These are phyloP conservation scores for Mycena venus DNA, from an alignment of 768 basidiomycete species.

Conservation along the genomic window DNA sequence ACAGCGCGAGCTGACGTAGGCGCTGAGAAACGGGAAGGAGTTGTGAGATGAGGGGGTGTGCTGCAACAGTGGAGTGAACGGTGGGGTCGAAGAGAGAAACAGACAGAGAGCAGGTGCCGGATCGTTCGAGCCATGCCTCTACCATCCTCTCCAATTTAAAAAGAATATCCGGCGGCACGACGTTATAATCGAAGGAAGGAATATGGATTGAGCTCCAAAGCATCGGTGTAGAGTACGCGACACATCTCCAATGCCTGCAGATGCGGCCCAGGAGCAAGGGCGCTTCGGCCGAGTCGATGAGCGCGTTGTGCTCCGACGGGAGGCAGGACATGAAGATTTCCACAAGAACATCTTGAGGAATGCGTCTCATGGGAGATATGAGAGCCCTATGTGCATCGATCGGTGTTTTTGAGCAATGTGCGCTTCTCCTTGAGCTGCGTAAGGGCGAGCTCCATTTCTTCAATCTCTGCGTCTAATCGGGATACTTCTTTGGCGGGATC, in stretches of 20 bases:
- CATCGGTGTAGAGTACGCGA: constrained; percentile 8
- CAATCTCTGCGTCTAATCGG: not conserved
- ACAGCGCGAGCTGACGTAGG: not conserved
- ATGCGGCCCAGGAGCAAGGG: constrained; percentile 8
- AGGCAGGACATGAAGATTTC: constrained; percentile 23
- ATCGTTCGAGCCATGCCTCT: not conserved
- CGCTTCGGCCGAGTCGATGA: constrained; percentile 2
- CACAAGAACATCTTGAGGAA: constrained; percentile 12
- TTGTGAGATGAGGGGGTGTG: not conserved
- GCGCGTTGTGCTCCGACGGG: constrained; percentile 2
- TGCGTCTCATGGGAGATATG: constrained; percentile 1
- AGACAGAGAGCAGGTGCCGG: not conserved
- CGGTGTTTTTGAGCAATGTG: not conserved
- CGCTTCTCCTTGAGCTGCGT: not conserved
- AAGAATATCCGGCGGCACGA: not conserved
- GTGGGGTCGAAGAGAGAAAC: not conserved
- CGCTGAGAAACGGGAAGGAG: not conserved
- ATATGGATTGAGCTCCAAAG: constrained; percentile 22
- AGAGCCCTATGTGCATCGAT: constrained; percentile 11
- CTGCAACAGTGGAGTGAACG: too few relatives aligned
- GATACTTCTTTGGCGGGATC: not conserved
- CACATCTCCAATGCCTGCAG: constrained; percentile 4
- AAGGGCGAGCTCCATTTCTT: not conserved
- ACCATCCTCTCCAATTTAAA: not conserved
- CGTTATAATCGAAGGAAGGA: not conserved